Percentiles rank a stretch among this genome's conserved stretches.
Conservation (phyloP, 2,329 filamentous ascomycete species). For the Calonectria henricotiae region DNA sequence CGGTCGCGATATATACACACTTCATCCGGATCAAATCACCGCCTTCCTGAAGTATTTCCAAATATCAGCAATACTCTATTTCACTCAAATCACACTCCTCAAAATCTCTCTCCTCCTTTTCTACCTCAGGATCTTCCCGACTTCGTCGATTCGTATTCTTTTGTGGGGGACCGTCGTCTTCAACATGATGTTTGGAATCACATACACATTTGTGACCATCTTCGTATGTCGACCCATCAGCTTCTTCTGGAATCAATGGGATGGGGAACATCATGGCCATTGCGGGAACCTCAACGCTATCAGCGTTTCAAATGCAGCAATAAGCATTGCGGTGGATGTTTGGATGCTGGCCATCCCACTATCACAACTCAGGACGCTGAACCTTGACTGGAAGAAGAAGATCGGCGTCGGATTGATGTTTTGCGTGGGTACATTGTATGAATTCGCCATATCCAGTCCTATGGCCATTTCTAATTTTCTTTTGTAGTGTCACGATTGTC, state of each 20-base stretch:
- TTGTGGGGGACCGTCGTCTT: conserved; percentile 7
- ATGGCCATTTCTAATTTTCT: neutral
- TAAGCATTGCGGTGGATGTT: conserved; percentile 69
- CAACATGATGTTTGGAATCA: conserved; percentile 56
- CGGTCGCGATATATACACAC: conserved; percentile 11
- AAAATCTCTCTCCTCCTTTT: conserved; percentile 18
- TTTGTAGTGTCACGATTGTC: conserved; percentile 4
- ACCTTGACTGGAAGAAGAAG: conserved; percentile 67
- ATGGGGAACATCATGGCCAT: conserved; percentile 62
- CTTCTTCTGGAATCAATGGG: conserved; percentile 71
- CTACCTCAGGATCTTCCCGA: conserved; percentile 16
- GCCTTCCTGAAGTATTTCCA: conserved; percentile 3
- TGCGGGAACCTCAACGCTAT: conserved; percentile 68
- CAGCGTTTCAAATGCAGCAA: conserved; percentile 67
- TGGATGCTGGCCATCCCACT: conserved; percentile 70
- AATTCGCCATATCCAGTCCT: conserved; percentile 6
- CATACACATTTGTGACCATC: conserved; percentile 62
- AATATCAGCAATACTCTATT: conserved; percentile 12
- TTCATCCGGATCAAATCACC: conserved; percentile 8
- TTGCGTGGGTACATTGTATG: conserved; percentile 65
- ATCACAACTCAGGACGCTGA: conserved; percentile 61
- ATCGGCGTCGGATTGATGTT: conserved; percentile 61
- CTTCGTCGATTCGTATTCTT: neutral
- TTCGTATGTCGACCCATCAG: conserved; percentile 69
- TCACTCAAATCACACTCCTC: conserved; percentile 7